Conservation (phyloP, 371 early-diverging fungal genomes). For the Batkoa obscura region DNA sequence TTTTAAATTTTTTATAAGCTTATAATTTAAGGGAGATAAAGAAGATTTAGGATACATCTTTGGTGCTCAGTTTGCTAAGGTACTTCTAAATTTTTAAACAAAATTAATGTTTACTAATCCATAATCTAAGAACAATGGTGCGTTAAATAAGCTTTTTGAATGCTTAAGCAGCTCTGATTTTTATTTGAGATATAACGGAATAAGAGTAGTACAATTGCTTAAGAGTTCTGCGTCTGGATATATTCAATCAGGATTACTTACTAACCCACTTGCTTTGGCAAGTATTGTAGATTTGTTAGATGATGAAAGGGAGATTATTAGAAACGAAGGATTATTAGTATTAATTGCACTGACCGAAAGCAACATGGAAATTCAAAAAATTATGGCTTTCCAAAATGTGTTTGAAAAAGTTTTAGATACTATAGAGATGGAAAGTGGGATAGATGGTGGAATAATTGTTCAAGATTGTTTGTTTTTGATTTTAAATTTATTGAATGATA, state of each 20-base stretch:
- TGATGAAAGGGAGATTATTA: conserved; percentile 78
- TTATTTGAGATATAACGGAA: conserved; percentile 74
- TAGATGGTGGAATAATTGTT: conserved; percentile 84
- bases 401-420: conserved; percentile 77
- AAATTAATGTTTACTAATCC: no score
- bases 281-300: conserved; percentile 81
- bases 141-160: conserved; percentile 62
- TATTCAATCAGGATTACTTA: conserved; percentile 70
- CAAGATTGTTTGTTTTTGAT: conserved; percentile 87
- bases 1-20: neutral
- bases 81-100: conserved; percentile 13
- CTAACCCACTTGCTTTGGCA: conserved; percentile 75
- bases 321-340: conserved; percentile 84
- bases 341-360: conserved; percentile 68
- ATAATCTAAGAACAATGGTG: conserved; percentile 34
- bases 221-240: conserved; percentile 35
- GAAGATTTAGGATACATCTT: conserved; percentile 22
- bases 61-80: conserved; percentile 26
- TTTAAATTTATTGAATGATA: conserved; percentile 76
- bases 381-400: conserved; percentile 91
- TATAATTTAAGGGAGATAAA: neutral
- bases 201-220: conserved; percentile 64
- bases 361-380: conserved; percentile 92
- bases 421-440: conserved; percentile 78
- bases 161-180: conserved; percentile 78